These are phyloP conservation scores for Candida yuanshanica DNA, from an alignment of 805 yeast genomes.

Conservation along the genomic window DNA sequence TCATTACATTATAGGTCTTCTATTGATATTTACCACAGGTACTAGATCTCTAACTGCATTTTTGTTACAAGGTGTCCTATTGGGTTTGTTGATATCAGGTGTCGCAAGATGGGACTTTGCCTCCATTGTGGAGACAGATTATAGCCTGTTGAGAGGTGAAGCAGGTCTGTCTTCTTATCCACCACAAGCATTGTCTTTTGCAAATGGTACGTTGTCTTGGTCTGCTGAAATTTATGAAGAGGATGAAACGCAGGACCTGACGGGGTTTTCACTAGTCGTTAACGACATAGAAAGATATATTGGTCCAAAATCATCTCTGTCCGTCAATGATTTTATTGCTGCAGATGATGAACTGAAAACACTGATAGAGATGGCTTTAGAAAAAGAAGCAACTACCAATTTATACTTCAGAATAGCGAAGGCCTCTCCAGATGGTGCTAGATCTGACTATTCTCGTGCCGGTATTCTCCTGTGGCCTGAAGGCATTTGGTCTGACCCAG, in stretches of 20 bases:
- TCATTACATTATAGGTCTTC: conserved; percentile 74
- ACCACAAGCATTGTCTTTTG: conserved; percentile 35
- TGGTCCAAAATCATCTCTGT: conserved; percentile 44
- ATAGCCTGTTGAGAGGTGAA: conserved; percentile 64
- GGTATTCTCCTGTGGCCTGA: conserved; percentile 55
- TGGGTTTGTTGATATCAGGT: conserved; percentile 81
- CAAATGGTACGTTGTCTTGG: conserved; percentile 26
- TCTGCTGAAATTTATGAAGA: conserved; percentile 9
- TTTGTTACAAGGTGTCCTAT: conserved; percentile 74
- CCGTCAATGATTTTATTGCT: conserved; percentile 31
- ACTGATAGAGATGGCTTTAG: conserved; percentile 28
- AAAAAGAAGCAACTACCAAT: conserved; percentile 23
- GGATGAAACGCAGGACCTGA: conserved; percentile 25
- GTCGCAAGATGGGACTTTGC: conserved; percentile 92
- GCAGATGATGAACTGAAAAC: conserved; percentile 25
- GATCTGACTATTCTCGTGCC: conserved; percentile 65
- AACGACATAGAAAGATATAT: conserved; percentile 76
- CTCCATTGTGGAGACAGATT: conserved; percentile 73
- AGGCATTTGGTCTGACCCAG: conserved; percentile 46
- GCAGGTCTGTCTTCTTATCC: conserved; percentile 50
- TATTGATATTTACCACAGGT: conserved; percentile 78
- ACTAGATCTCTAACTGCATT: conserved; percentile 67
- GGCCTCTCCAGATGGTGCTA: conserved; percentile 26
- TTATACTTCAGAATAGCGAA: conserved; percentile 55
- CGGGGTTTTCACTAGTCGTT: conserved; percentile 59